These are phyloP conservation scores for Fraxinus velutina DNA, from an alignment of 305 asterid genomes.

Conservation along the genomic window DNA sequence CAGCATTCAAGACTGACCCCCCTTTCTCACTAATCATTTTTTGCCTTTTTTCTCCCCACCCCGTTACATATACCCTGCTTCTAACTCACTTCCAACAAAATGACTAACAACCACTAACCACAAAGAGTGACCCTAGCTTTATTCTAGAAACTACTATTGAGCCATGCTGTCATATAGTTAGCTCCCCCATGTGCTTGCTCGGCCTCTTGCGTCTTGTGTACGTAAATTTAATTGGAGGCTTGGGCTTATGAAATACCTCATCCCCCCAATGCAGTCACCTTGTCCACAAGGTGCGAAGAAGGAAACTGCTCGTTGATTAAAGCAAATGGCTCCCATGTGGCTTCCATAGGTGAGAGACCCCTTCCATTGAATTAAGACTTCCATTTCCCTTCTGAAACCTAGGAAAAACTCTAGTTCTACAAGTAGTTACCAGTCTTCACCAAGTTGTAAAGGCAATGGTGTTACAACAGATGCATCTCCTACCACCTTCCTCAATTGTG, in stretches of 20 bases:
- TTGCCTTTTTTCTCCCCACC: background rate
- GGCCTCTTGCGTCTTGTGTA: background rate
- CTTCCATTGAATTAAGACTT: no score
- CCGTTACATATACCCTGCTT: background rate
- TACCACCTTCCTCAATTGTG: no score
- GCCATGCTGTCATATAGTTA: background rate
- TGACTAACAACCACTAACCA: background rate
- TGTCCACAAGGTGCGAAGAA: no score
- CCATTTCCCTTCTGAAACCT: no score
- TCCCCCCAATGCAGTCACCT: no score
- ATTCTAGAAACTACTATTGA: background rate
- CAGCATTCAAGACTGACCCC: background rate
- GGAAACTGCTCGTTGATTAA: no score
- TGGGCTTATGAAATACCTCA: background rate
- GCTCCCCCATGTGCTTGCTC: background rate
- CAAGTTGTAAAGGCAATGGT: no score
- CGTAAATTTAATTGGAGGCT: background rate
- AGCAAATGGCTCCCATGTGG: no score
- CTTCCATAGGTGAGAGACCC: no score
- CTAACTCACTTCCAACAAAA: background rate
- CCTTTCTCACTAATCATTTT: background rate
- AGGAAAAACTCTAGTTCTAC: no score
- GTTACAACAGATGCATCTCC: no score
- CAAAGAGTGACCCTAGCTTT: background rate
- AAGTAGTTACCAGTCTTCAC: no score